These are phyloP conservation scores for Epichloe glyceriae DNA, from an alignment of 2,329 filamentous ascomycete species.

Conservation along the genomic window DNA sequence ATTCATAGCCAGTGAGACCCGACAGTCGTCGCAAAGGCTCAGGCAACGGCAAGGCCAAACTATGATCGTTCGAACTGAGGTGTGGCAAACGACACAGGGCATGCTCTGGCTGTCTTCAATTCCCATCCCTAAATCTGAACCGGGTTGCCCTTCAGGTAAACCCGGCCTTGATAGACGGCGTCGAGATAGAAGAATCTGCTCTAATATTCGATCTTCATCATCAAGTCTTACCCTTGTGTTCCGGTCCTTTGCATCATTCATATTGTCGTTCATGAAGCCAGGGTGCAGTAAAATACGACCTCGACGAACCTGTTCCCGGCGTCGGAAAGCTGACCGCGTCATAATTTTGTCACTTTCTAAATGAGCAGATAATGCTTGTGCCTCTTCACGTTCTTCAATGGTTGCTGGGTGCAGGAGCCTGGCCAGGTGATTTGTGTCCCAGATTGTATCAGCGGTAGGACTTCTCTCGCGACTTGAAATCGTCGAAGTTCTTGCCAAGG, in stretches of 20 bases:
- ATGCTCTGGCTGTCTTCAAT: slow-evolving; percentile 61
- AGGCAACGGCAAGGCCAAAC: slow-evolving; percentile 95
- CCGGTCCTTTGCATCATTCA: slow-evolving; percentile 6
- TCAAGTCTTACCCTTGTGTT: slow-evolving; percentile 35
- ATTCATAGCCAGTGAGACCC: slow-evolving; percentile 87
- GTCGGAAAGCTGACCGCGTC: slow-evolving; percentile 68
- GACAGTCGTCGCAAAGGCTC: slow-evolving; percentile 87
- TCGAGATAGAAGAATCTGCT: slow-evolving; percentile 45
- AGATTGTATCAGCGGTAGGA: slow-evolving; percentile 45
- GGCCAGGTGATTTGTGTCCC: slow-evolving; percentile 59
- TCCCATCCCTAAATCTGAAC: slow-evolving; percentile 18
- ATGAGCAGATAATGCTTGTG: slow-evolving; percentile 68
- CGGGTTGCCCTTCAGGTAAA: neutral
- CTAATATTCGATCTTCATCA: slow-evolving; percentile 47
- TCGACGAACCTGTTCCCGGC: slow-evolving; percentile 54
- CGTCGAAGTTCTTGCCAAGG: slow-evolving; percentile 58
- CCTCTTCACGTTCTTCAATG: slow-evolving; percentile 67
- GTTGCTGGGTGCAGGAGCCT: slow-evolving; percentile 70
- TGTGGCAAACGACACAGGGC: slow-evolving; percentile 88
- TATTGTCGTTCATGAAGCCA: slow-evolving; percentile 10
- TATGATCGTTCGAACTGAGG: slow-evolving; percentile 72
- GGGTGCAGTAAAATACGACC: slow-evolving; percentile 42
- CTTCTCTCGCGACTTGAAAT: slow-evolving; percentile 35
- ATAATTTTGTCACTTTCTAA: slow-evolving; percentile 58
- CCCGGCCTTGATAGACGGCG: slow-evolving; percentile 19